Evolutionary conservation across 257 asterid genomes (phyloP), one percentile per base, ranked within the genome.

Genomic region (Solanum sparsipilum): DNA sequence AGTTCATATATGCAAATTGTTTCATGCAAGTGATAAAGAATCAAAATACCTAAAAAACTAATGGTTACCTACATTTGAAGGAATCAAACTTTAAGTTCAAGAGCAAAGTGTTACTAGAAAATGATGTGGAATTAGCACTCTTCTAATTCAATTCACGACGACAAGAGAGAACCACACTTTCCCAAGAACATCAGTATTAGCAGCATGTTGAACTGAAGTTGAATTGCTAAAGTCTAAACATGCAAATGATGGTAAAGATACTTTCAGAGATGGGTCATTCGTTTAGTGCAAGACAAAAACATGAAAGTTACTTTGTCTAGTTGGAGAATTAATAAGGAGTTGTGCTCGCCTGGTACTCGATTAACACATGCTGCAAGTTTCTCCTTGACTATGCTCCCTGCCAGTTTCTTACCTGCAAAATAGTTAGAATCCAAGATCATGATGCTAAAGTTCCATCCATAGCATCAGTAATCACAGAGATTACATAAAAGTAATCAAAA

Each of bases 281-380:
- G 20, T 18, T 81, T 3, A 2, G 41, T 46, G 44, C 44, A 48
- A 29, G 70, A 29, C 27, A 44, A 52, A 48, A 29, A 29, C 39
- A 48, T 16, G 70, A 82, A 82, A 7, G 41, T 48, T 48, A 29
- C 18, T 9, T 29, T 29, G 8, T 39, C 38, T 65, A 48, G 56
- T 38, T 21, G 31, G 73, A 86, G 73, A 88, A 86, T 86, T 29
- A 29, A 82, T 29, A 9, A 46, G 85, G 85, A 82, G 70, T 3
- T 82, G 68, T 9, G 88, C 94, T 46, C 73, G 88, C 99, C 99
- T 91, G 98, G 98, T 38, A 96, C 93, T 87, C 96, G 92, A 90
- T 96, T 97, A 88, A 97, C 99, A 86, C 98, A 97, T 85, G 99
- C 98, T 23, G 99, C 99, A 52, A 97, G 98, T 89, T 94, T 93